These are phyloP conservation scores for Aristolochia californica DNA, from an alignment of 164 flowering plant genomes.

Conservation along the genomic window DNA sequence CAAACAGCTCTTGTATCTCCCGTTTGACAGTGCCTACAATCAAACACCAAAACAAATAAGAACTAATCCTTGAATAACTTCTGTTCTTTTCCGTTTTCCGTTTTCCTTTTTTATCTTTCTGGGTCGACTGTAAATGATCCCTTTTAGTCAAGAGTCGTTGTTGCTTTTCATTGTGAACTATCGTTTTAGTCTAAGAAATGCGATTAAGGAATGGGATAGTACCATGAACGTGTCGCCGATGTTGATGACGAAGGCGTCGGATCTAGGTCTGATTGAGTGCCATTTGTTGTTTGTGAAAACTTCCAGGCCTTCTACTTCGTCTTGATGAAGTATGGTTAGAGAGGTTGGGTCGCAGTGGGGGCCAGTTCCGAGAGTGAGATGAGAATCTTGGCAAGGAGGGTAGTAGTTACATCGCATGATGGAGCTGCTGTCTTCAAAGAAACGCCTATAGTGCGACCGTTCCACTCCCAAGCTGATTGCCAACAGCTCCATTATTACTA, in stretches of 20 bases:
- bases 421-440: constrained; percentile 39
- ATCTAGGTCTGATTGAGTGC: constrained; percentile 39
- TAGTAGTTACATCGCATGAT: constrained; percentile 67
- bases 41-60: too few relatives aligned
- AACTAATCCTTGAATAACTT: too few relatives aligned
- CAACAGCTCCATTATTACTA: constrained; percentile 46
- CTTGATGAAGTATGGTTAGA: constrained; percentile 79
- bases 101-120: too few relatives aligned
- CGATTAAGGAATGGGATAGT: too few relatives aligned
- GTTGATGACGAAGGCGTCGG: constrained; percentile 56
- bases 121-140: too few relatives aligned
- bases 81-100: too few relatives aligned
- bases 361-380: constrained; percentile 56
- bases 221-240: constrained; percentile 78
- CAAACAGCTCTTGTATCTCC: constrained; percentile 63
- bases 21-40: constrained; percentile 57
- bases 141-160: background rate
- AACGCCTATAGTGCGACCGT: constrained; percentile 24
- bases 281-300: constrained; percentile 47
- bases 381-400: constrained; percentile 53
- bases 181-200: too few relatives aligned
- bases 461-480: constrained; percentile 60
- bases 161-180: too few relatives aligned
- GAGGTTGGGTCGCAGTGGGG: constrained; percentile 82
- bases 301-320: constrained; percentile 65